Evolutionary conservation across 306 rosid genomes (phyloP), one percentile per base, ranked within the genome.

Genomic region (Sindora glabra): DNA sequence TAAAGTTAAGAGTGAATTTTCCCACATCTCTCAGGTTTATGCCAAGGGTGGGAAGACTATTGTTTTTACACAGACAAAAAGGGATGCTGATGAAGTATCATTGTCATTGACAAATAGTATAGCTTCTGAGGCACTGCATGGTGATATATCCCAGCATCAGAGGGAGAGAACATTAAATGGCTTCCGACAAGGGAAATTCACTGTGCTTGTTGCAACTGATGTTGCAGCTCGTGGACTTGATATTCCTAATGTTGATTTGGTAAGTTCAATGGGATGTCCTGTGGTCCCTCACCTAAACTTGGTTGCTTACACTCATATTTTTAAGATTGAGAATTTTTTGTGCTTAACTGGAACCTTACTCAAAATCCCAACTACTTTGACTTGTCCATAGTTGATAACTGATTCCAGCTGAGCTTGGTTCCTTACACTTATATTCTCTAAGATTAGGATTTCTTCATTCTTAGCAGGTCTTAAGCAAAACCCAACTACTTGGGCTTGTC

Each of bases 201-300:
- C 95, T 7, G 99, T 94, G 65, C 94, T 94, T 60, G 99, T 94
- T 67, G 97, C 99, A 44, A 94, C 97, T 64, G 99, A 94, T 71
- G 99, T 94, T 16, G 99, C 99, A 76, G 77, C 99, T 34, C 99
- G 99, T 49, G 99, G 99, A 56, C 94, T 92, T 62, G 99, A 92
- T 74, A 89, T 92, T 65, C 99, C 99, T 48, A 86, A 92, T 72
- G 99, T 92, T 64, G 99, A 92, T 79, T 74, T 92, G 85, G 99
- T 92, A 65, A 62, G 81, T 56, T 51, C 49, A 25, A 53, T 34
- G 60, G 32, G 71, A 22, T 72, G 50, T 26, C 44, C 45, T 71
- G 25, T 30, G 19, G 53, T 65, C 24, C n/a, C 48, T 27, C 19
- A 22, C 41, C 37, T 59, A 21, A 42, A 44, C n/a, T n/a, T n/a